Base-by-base conservation (phyloP, 2,329 filamentous ascomycete species). In the Massarina eburnea region DNA sequence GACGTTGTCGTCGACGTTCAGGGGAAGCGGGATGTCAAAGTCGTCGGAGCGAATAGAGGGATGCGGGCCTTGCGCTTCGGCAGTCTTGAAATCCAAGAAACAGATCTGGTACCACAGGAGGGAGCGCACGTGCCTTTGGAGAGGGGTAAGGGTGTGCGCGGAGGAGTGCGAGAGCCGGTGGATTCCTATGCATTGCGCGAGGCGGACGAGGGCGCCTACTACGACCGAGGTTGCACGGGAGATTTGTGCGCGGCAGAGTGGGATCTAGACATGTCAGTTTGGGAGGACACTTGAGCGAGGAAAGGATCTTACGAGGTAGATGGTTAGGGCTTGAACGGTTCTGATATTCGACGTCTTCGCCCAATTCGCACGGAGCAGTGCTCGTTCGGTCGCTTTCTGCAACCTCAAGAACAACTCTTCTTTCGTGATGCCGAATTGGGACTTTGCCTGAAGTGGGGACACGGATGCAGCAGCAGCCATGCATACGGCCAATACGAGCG, bases 81-180 rank as follows among this genome's bases (percentile, higher is more conserved):
- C 67, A 4, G 67, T 68, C 38, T 68, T 69, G 51, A 70, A 68
- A 38, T 70, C 67, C 3, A 70, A 52, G 46, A 70, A 69, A 38
- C 66, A 69, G 6, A 70, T 69, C 27, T 70, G 66, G 42, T 70
- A 67, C 67, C 67, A 70, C 17, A 70, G 54, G 3, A 70, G 54
- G 9, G 67, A 68, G 15, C 67, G 58, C 3, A 68, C 61, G 37
- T 70, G 67, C 7, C 66, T 60, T 49, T 70, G 66, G 3, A 68
- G 47, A 1, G 66, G 67, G 5, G 63, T 69, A 2, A 70, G 55
- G 32, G 58, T 66, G 37, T 59, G 64, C 10, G 66, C 60, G 30
- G 64, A 67, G 43, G 52, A 67, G 48, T 68, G 59, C 22, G 57
- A 63, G 14, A 67, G 50, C 19, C 67, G 65, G 35, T 70, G 67